Evolutionary conservation across 495 filamentous ascomycete species (phyloP), one percentile per base, ranked within the genome.

Genomic region (Glarea lozoyensis): DNA sequence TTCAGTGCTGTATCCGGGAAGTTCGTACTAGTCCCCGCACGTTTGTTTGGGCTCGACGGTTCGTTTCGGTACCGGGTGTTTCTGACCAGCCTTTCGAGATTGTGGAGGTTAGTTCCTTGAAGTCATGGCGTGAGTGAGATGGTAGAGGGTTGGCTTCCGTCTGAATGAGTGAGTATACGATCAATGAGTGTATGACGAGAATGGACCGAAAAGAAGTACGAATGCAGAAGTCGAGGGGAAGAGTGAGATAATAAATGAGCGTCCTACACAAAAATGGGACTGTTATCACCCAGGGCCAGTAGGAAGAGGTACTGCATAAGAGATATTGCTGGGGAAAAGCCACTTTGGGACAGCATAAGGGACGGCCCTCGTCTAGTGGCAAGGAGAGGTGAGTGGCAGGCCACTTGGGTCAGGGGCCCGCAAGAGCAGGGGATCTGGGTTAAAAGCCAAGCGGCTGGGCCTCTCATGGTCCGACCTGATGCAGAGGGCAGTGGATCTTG

Each of bases 311-410:
- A 37, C 18, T 37, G 35, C 35, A 37, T 37, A 21, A 21, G 18
- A 34, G 33, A 29, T 33, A 43, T 43, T 35, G 33, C 42, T 45
- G 42, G 42, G 42, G 42, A 45, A 45, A 23, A n/a, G n/a, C n/a
- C n/a, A n/a, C n/a, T n/a, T n/a, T n/a, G n/a, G n/a, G n/a, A n/a
- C n/a, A n/a, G n/a, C n/a, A n/a, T n/a, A n/a, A n/a, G n/a, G n/a
- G n/a, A n/a, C n/a, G n/a, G n/a, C n/a, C n/a, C n/a, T n/a, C n/a
- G n/a, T n/a, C n/a, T n/a, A n/a, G n/a, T n/a, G n/a, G n/a, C n/a
- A n/a, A n/a, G n/a, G n/a, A n/a, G n/a, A n/a, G n/a, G n/a, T n/a
- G n/a, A n/a, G n/a, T n/a, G n/a, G n/a, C n/a, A n/a, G n/a, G n/a
- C n/a, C n/a, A n/a, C n/a, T n/a, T n/a, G n/a, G n/a, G n/a, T n/a